These are phyloP conservation scores for Colletotrichum endophyticum DNA, from an alignment of 2,329 filamentous ascomycete species.

Conservation along the genomic window DNA sequence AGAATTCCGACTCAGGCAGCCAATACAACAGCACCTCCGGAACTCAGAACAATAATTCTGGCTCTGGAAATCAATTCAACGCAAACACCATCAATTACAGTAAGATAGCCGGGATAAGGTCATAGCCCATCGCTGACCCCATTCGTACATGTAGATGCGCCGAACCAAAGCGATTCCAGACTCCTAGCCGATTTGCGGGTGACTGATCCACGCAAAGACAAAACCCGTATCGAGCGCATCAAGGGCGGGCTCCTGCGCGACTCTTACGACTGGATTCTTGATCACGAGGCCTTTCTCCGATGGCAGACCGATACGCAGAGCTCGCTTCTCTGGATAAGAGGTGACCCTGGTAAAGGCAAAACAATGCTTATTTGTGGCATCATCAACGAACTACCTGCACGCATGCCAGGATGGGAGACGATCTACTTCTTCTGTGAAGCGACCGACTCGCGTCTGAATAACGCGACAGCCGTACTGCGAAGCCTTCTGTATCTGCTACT, in stretches of 20 bases:
- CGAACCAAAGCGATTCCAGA: background rate
- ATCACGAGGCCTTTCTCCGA: conserved; percentile 25
- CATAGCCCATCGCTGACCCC: no score
- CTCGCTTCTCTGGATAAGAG: conserved; percentile 40
- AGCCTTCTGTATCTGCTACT: conserved; percentile 47
- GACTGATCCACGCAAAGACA: conserved; percentile 39
- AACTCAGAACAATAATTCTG: background rate
- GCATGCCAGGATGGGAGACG: background rate
- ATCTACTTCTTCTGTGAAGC: conserved; percentile 50
- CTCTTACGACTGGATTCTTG: conserved; percentile 40
- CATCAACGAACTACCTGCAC: conserved; percentile 33
- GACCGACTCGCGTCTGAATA: conserved; percentile 39
- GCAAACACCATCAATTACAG: background rate
- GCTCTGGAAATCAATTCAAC: background rate
- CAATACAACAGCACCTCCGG: background rate
- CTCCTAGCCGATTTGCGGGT: background rate
- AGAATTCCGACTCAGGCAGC: background rate
- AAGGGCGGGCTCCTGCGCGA: conserved; percentile 38
- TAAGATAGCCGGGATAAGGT: no score
- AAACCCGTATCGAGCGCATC: conserved; percentile 34
- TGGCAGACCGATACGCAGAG: conserved; percentile 26
- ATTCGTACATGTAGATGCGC: background rate
- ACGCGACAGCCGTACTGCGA: conserved; percentile 41
- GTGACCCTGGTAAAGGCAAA: conserved; percentile 46
- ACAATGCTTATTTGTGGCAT: conserved; percentile 47